phyloP scores from a whole-genome alignment of 2,329 filamentous ascomycete genomes.

The Hirsutella rhossiliensis region DNA sequence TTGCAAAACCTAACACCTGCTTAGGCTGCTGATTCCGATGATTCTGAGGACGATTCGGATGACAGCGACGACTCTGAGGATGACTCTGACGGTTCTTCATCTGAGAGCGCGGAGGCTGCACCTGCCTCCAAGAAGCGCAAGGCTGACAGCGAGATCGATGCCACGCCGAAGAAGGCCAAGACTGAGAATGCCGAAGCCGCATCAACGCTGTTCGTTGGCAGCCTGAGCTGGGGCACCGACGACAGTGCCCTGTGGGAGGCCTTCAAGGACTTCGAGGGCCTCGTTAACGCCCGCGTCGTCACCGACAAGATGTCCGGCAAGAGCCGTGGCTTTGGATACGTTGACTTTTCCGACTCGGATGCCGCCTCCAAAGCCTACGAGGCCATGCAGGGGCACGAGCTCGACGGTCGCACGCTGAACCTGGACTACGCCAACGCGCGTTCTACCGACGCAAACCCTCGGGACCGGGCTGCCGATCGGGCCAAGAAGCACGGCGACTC shows the following conservation, averaged over 20 bases:
- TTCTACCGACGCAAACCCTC: slow-evolving; percentile 37
- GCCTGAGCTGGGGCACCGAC: slow-evolving; percentile 82
- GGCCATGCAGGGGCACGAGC: slow-evolving; percentile 60
- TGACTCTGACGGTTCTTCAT: slow-evolving; percentile 17
- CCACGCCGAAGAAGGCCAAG: slow-evolving; percentile 57
- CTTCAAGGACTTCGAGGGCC: slow-evolving; percentile 68
- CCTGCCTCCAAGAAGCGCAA: slow-evolving; percentile 34
- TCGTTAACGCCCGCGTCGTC: slow-evolving; percentile 65
- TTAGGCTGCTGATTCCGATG: background rate
- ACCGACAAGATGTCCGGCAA: slow-evolving; percentile 70
- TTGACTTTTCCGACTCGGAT: slow-evolving; percentile 64
- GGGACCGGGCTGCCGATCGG: slow-evolving; percentile 49
- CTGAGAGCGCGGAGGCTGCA: slow-evolving; percentile 25
- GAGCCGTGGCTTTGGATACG: slow-evolving; percentile 88
- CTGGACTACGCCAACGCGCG: slow-evolving; percentile 66
- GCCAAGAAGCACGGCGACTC: slow-evolving; percentile 65
- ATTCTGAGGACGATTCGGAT: slow-evolving; percentile 18
- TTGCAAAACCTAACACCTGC: background rate
- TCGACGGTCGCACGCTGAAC: slow-evolving; percentile 66
- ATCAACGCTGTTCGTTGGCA: slow-evolving; percentile 74
- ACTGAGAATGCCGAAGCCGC: slow-evolving; percentile 32
- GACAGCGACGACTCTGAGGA: slow-evolving; percentile 18
- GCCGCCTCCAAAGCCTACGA: slow-evolving; percentile 61
- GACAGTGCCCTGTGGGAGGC: slow-evolving; percentile 71
- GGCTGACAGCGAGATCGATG: slow-evolving; percentile 34